Evolutionary conservation across 2,329 filamentous ascomycete species (phyloP).

Genomic region (Colletotrichum tamarilloi): DNA sequence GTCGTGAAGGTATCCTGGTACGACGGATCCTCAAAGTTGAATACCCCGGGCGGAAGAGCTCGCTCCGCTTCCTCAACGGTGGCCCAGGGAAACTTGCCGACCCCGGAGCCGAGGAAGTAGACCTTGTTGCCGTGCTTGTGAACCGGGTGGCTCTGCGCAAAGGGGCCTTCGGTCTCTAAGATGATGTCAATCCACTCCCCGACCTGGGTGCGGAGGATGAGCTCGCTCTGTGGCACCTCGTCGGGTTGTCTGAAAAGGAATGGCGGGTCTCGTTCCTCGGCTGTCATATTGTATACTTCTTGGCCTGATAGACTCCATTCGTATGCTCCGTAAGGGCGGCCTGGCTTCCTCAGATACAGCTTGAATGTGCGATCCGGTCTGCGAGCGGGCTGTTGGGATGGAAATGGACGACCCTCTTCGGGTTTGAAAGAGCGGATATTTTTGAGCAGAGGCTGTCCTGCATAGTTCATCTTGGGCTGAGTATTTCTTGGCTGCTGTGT

Average conservation of each 20-base stretch:
- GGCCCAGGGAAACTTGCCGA: not conserved
- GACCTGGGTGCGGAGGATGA: not conserved
- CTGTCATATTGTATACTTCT: slow-evolving; percentile 12
- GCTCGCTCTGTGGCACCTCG: not conserved
- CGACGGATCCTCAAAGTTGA: slow-evolving; percentile 56
- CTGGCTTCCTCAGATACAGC: not conserved
- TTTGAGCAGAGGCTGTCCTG: not conserved
- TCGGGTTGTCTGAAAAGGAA: not conserved
- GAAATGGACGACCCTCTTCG: not conserved
- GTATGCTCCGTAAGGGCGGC: slow-evolving; percentile 6
- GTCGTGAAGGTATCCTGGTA: slow-evolving; percentile 46
- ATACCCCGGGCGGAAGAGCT: slow-evolving; percentile 35
- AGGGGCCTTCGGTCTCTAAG: slow-evolving; percentile 8
- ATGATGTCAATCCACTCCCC: slow-evolving; percentile 9
- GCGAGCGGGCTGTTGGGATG: not conserved
- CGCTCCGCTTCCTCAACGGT: not conserved
- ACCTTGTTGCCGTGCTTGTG: slow-evolving; percentile 22
- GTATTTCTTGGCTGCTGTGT: fast-evolving
- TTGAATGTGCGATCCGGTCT: not conserved
- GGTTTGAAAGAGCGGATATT: not conserved
- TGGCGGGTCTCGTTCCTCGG: not conserved
- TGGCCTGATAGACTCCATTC: slow-evolving; percentile 8
- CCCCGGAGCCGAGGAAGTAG: not conserved
- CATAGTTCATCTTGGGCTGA: slow-evolving; percentile 10
- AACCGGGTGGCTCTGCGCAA: not conserved